These are phyloP conservation scores for Myxozyma geophila DNA, from an alignment of 805 yeast genomes.

Conservation along the genomic window DNA sequence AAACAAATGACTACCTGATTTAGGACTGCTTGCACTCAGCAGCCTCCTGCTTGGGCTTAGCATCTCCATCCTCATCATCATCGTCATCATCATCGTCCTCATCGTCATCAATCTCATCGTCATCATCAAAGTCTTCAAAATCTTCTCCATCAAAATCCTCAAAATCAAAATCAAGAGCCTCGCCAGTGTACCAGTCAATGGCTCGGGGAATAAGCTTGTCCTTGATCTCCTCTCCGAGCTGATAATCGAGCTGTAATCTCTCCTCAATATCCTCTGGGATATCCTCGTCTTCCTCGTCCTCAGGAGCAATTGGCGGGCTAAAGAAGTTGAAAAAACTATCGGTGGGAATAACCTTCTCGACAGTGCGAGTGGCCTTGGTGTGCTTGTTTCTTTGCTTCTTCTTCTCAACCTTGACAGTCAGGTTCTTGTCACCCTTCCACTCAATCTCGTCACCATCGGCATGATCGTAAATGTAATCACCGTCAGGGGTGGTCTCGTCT, in stretches of 20 bases:
- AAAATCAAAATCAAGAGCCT: constrained; percentile 80
- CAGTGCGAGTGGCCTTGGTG: constrained; percentile 94
- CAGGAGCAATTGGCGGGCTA: constrained; percentile 85
- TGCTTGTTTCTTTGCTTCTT: constrained; percentile 96
- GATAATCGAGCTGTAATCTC: constrained; percentile 88
- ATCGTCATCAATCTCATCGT: constrained; percentile 59
- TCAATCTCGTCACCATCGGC: constrained; percentile 88
- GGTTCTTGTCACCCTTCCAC: constrained; percentile 85
- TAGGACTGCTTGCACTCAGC: constrained; percentile 64
- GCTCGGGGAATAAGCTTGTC: constrained; percentile 96
- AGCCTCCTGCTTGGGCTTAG: constrained; percentile 54
- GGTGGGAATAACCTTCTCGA: constrained; percentile 91
- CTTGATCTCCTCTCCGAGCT: constrained; percentile 93
- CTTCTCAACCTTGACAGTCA: constrained; percentile 85
- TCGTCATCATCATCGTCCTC: constrained; percentile 45
- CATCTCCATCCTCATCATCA: constrained; percentile 49
- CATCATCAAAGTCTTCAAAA: constrained; percentile 65
- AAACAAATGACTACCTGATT: neutral
- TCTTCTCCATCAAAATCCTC: constrained; percentile 65
- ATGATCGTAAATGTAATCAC: constrained; percentile 95
- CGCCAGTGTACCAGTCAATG: constrained; percentile 98
- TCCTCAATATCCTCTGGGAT: constrained; percentile 71
- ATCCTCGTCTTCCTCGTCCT: constrained; percentile 60
- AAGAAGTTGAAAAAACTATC: constrained; percentile 96
- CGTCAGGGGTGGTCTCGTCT: constrained; percentile 89